These are phyloP conservation scores for Suillus sp. DNA, from an alignment of 768 basidiomycete genomes.

Conservation along the genomic window DNA sequence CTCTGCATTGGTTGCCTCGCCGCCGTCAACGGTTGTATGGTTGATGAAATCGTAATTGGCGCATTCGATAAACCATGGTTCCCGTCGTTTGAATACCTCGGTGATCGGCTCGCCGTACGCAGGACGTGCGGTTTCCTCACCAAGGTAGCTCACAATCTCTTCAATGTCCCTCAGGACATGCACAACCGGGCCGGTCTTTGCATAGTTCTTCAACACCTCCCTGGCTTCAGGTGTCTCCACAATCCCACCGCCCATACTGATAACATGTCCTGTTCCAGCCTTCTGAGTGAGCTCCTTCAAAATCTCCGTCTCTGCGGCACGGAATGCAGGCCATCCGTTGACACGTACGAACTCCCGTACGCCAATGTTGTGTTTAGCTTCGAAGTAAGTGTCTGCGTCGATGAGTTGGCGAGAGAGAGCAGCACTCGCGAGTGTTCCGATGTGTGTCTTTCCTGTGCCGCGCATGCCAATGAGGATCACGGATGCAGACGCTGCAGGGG, in stretches of 20 bases:
- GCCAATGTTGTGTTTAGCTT: conserved; percentile 56
- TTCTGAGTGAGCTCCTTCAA: conserved; percentile 66
- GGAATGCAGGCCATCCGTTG: conserved; percentile 90
- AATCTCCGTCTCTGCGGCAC: conserved; percentile 71
- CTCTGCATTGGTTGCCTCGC: conserved; percentile 44
- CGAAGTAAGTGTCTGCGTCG: conserved; percentile 86
- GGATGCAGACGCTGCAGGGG: conserved; percentile 47
- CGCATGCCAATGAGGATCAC: conserved; percentile 94
- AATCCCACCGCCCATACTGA: conserved; percentile 93
- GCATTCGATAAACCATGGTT: conserved; percentile 86
- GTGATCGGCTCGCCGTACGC: conserved; percentile 85
- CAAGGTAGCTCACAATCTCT: conserved; percentile 82
- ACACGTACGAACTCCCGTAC: conserved; percentile 79
- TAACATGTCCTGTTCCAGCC: conserved; percentile 61
- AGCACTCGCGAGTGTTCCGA: conserved; percentile 76
- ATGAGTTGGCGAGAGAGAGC: conserved; percentile 73
- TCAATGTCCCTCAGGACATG: conserved; percentile 80
- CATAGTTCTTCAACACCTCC: conserved; percentile 68
- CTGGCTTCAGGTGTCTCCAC: conserved; percentile 84
- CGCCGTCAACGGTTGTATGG: conserved; percentile 44
- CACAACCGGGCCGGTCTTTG: conserved; percentile 64
- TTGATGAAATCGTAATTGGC: conserved; percentile 85
- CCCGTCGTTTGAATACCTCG: conserved; percentile 82
- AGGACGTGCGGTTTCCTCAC: conserved; percentile 74
- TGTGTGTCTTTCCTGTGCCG: conserved; percentile 91